phyloP scores from a whole-genome alignment of 73 alveolate genomes.

The Paramecium sonneborni region DNA sequence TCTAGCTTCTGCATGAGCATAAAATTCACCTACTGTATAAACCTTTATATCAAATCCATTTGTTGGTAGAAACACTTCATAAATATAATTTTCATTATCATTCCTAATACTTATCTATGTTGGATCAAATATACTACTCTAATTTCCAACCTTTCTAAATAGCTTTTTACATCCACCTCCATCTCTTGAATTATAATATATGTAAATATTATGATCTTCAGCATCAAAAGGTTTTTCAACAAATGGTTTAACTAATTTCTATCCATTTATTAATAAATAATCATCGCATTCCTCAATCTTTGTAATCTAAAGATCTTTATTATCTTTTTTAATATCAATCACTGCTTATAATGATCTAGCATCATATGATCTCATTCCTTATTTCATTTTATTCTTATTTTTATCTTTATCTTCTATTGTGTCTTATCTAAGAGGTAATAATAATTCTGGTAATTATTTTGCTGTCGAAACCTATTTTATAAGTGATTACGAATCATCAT shows the following conservation, averaged over 20 bases:
- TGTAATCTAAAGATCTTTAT: background rate
- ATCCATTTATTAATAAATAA: slow-evolving; percentile 61
- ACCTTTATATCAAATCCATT: slow-evolving; percentile 98
- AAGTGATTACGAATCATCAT: background rate
- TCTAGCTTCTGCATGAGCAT: slow-evolving; percentile 99
- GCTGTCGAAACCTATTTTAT: background rate
- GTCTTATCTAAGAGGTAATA: background rate
- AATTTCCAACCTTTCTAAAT: slow-evolving; percentile 87
- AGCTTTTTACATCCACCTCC: slow-evolving; percentile 97
- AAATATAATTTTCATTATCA: slow-evolving; percentile 86
- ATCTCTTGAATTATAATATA: slow-evolving; percentile 90
- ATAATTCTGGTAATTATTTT: background rate
- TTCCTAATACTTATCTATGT: slow-evolving; percentile 78
- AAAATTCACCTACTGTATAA: slow-evolving; percentile 95
- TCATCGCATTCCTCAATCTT: slow-evolving; percentile 62
- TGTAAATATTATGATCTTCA: slow-evolving; percentile 93
- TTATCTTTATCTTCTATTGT: background rate
- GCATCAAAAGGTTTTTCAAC: slow-evolving; percentile 98
- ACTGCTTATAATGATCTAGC: slow-evolving; percentile 18
- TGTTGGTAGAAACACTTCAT: slow-evolving; percentile 78
- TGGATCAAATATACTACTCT: slow-evolving; percentile 54
- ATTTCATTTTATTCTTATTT: background rate
- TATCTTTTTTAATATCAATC: background rate
- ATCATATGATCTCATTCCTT: slow-evolving; percentile 43
- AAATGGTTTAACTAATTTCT: slow-evolving; percentile 84